These are phyloP conservation scores for Eutypella sp. DNA, from an alignment of 2,329 filamentous ascomycete genomes.

Conservation along the genomic window DNA sequence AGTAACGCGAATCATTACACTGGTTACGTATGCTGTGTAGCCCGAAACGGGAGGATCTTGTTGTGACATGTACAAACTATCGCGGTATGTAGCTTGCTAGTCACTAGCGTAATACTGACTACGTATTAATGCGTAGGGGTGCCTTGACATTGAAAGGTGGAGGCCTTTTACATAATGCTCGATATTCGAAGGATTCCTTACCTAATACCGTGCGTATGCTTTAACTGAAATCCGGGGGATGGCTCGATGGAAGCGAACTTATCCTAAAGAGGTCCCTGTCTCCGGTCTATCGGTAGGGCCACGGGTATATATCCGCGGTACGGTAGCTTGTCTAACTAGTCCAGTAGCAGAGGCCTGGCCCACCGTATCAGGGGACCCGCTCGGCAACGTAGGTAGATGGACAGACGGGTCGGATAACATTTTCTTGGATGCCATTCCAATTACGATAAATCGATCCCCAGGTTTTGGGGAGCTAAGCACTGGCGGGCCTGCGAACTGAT, in stretches of 20 bases:
- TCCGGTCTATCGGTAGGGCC: neutral
- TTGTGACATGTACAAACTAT: too few relatives aligned
- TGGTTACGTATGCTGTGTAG: too few relatives aligned
- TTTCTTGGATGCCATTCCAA: neutral
- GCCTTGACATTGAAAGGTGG: neutral
- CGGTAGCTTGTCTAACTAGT: neutral
- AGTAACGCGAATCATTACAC: too few relatives aligned
- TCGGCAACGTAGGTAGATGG: neutral
- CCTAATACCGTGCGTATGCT: neutral
- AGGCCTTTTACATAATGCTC: neutral
- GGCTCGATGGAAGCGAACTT: neutral
- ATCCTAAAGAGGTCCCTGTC: neutral
- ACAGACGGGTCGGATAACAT: neutral
- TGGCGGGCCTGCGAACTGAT: neutral
- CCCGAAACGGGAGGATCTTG: too few relatives aligned
- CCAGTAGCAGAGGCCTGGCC: neutral
- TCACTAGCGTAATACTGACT: too few relatives aligned
- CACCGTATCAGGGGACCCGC: neutral
- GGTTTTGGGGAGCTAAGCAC: neutral
- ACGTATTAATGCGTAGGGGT: neutral
- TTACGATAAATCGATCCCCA: neutral
- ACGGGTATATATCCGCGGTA: slow-evolving; percentile 1
- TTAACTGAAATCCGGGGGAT: neutral
- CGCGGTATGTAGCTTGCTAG: too few relatives aligned
- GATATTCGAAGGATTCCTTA: neutral